Evolutionary conservation across 352 stramenopile species (phyloP), one percentile per base, ranked within the genome.

Genomic region (Phytophthora melonis): DNA sequence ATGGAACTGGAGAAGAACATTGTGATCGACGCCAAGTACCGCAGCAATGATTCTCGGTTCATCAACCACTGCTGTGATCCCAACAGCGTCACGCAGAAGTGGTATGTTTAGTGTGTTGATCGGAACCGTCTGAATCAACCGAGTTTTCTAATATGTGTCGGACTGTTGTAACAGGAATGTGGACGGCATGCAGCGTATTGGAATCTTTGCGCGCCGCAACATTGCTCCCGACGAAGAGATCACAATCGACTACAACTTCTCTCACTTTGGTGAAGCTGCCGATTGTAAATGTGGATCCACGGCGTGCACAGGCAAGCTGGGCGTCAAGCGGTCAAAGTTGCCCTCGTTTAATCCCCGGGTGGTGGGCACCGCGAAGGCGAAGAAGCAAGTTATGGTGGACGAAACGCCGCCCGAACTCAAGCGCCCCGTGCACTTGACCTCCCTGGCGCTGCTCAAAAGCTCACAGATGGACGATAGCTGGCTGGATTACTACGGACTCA

Each of bases 41-140:
- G 92, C 41, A 97, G 94, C 45, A 98, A 97, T 68, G 91, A 98
- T 27, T 96, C 95, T 41, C 89, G 97, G 25, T 99, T 98, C 75
- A 98, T 99, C 70, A 99, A 99, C 86, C 93, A 98, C 72, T 97
- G 92, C 70, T 98, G 95, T 61, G 91, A 97, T 58, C 90, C 94
- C n/a, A 98, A 98, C 77, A 97, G 94, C 79, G 87, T 93, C 45
- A 98, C 94, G 18, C 92, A 98, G 69, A 98, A 98, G 58, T 98
- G 97, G 82, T 90, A 68, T 50, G 70, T 68, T 60, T 5, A 27
- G 41, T 16, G 30, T 36, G 43, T 21, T 11, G 43, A 21, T 21
- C 43, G 13, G 16, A 11, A 47, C 13, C 18, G 16, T 0, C 43
- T 23, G n/a, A 47, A 47, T 7, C 43, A 3, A 52, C 43, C 5